Base-by-base conservation (phyloP, 148 eudicot genomes). In the Persicaria maculosa region DNA sequence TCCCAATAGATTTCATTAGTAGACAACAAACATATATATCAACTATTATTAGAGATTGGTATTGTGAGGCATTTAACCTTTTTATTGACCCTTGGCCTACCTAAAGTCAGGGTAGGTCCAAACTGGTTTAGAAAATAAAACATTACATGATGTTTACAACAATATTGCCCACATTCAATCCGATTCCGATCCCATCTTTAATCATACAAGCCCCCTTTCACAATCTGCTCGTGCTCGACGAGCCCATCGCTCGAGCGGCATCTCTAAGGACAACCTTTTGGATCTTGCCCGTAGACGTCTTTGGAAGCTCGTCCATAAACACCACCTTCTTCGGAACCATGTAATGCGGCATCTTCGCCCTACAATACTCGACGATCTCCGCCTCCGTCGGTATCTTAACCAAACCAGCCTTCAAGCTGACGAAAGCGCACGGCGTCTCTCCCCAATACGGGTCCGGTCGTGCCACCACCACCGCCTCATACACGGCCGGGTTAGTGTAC, bases 391-490 rank as follows among this genome's bases (percentile, higher is more conserved):
- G 69, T 22, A 43, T 53, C 36, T 8, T 44, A 12, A 12, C 16
- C 61, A 14, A 11, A 7, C 31, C 69, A 4, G 25, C 6, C 19
- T 59, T 75, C 1, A 80, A 20, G 44, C 76, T 44, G 8, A 80
- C 47, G 14, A 80, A 76, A 4, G 82, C 79, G 12, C 82, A 80
- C 1, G 79, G 76, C 3, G 79, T 76, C 17, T 80, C 82, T 4
- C 79, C 82, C 79, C 82, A 76, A 65, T 59, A 58, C 1, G 72
- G 72, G 40, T 80, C 65, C 0, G 76, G 76, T 31, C 55, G 22
- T 16, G 79, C 82, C 73, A 80, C 82, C 9, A 80, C 82, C 0
- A 76, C 82, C 3, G 64, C 79, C 73, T 80, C 74, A 0, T 53
- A 22, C 2, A 76, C 73, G 15, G 19, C 74, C 15, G 79, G 74